Evolutionary conservation across 352 stramenopile genomes (phyloP).

Genomic region (Pythium dissimile): DNA sequence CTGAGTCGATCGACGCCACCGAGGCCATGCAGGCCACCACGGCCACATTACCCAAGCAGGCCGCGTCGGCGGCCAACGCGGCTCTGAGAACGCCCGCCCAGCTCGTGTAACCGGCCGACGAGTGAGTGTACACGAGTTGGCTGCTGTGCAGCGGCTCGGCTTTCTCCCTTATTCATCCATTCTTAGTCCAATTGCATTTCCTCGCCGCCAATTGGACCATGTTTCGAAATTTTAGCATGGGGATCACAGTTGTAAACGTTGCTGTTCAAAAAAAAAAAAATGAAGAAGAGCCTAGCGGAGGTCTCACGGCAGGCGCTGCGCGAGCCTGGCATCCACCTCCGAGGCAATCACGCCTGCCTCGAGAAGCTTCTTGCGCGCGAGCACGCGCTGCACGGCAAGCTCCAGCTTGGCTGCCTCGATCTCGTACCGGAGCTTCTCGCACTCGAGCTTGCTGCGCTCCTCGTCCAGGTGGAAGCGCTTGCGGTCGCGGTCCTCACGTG

Average conservation of each 20-base stretch:
- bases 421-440: slow-evolving; percentile 59
- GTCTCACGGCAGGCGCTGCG: slow-evolving; percentile 8
- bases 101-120: slow-evolving; percentile 30
- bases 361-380: slow-evolving; percentile 50
- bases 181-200: too few relatives aligned
- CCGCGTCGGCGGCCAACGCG: slow-evolving; percentile 27
- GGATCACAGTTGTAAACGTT: too few relatives aligned
- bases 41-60: slow-evolving; percentile 32
- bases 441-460: slow-evolving; percentile 55
- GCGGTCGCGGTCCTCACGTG: slow-evolving; percentile 56
- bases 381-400: slow-evolving; percentile 44
- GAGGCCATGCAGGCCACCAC: slow-evolving; percentile 58
- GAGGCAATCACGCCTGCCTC: slow-evolving; percentile 38
- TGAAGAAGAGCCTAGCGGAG: too few relatives aligned
- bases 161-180: too few relatives aligned
- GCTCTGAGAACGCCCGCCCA: slow-evolving; percentile 20
- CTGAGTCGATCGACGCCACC: slow-evolving; percentile 83
- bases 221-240: too few relatives aligned
- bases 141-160: too few relatives aligned
- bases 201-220: too few relatives aligned
- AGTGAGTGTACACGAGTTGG: too few relatives aligned
- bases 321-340: slow-evolving; percentile 33
- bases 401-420: slow-evolving; percentile 48
- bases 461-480: slow-evolving; percentile 64
- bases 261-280: too few relatives aligned